Evolutionary conservation across 176 grass and related monocot species (phyloP).

Genomic region (Lolium perenne): DNA sequence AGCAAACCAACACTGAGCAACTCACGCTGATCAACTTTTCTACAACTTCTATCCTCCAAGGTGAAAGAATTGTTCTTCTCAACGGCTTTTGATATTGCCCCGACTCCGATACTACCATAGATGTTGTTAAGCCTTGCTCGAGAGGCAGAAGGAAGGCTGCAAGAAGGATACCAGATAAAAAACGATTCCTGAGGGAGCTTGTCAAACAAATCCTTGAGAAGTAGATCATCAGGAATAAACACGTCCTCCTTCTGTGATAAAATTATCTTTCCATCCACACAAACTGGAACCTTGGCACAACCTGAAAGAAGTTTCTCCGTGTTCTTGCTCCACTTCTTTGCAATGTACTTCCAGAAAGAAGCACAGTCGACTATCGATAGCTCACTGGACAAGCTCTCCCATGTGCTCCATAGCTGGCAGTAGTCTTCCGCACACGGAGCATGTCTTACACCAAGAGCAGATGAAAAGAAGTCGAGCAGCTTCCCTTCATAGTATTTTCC

Average conservation of each 20-base stretch:
- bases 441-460: conserved; percentile 42
- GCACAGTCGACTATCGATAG: conserved; percentile 43
- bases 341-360: conserved; percentile 68
- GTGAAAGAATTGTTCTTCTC: conserved; percentile 45
- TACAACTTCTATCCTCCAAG: background rate
- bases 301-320: conserved; percentile 41
- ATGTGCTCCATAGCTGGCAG: conserved; percentile 56
- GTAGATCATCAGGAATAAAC: conserved; percentile 77
- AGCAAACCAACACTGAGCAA: conserved; percentile 50
- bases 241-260: conserved; percentile 51
- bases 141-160: conserved; percentile 30
- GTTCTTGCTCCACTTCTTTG: conserved; percentile 42
- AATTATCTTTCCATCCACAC: conserved; percentile 19
- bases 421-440: conserved; percentile 52
- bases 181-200: conserved; percentile 37
- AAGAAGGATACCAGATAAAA: conserved; percentile 69
- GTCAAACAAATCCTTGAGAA: conserved; percentile 64
- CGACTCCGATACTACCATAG: conserved; percentile 56
- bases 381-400: conserved; percentile 47
- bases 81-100: conserved; percentile 57
- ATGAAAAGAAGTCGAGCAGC: conserved; percentile 59
- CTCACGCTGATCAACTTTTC: background rate
- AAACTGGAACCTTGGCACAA: conserved; percentile 60
- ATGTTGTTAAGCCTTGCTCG: conserved; percentile 54
- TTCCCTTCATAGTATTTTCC: conserved; percentile 63